Base-by-base conservation (phyloP, 768 basidiomycete species). In the Trametopsis cervina region DNA sequence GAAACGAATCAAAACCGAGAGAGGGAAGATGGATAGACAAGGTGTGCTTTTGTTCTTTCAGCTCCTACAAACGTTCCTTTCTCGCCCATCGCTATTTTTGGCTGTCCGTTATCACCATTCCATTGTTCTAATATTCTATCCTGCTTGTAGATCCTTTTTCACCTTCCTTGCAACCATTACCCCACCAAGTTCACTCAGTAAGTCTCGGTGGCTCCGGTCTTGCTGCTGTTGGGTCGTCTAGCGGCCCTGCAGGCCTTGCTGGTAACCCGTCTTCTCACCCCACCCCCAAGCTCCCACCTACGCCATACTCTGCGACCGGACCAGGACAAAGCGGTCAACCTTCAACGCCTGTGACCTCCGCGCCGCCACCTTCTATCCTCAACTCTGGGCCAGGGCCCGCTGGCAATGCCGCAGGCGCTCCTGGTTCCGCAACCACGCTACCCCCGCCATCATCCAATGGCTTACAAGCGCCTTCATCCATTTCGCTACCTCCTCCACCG, bases 1-100 rank as follows among this genome's bases (percentile, higher is more conserved):
- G 13, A 84, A 83, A 62, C 71, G 83, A 43, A 67, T 77, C 51
- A 84, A 83, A 61, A 68, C 72, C 2, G 73, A 80, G 51, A 68
- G 73, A 44, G 66, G 67, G 60, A 74, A 74, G 57, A 56, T 64
- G 46, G 69, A 73, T 39, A 69, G 71, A 53, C 63, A 63, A 65
- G 72, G 70, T 72, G 64, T 60, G 65, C 12, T 42, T 40, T 24
- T 26, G 42, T 26, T 24, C 38, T 27, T 13, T 23, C 45, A 27
- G 18, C 4, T 50, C 35, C 40, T 25, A 17, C 43, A 42, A n/a
- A 41, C 20, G 5, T 45, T 39, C 38, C 41, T 42, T 35, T 40
- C 27, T 36, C 49, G 18, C 33, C 18, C 49, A 60, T 57, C 56
- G 45, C 56, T 52, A 13, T 59, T 56, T 44, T 58, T 58, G 18